Percentiles rank a stretch among this genome's conserved stretches.
These are phyloP conservation scores for Candida sphagnicola DNA, from an alignment of 805 yeast genomes.

Conservation along the genomic window DNA sequence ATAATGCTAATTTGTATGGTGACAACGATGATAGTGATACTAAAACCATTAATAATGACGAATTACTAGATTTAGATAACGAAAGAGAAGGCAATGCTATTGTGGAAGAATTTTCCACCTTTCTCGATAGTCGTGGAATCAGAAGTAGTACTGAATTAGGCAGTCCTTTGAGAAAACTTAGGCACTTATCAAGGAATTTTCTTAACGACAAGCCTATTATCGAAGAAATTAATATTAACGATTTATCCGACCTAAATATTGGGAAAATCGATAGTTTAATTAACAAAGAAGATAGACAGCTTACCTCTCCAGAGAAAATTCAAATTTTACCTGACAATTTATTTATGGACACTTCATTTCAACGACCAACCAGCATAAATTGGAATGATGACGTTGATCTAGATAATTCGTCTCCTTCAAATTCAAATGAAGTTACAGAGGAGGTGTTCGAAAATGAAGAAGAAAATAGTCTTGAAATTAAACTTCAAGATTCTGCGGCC, in stretches of 20 bases:
- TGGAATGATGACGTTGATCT: conserved; percentile 39
- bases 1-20: neutral
- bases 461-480: too few species aligned
- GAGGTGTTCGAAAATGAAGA: conserved; percentile 4
- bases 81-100: neutral
- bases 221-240: conserved; percentile 21
- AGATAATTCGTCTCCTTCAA: conserved; percentile 20
- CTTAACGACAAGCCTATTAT: neutral
- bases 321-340: conserved; percentile 7
- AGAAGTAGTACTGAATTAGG: conserved; percentile 1
- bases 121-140: conserved; percentile 1
- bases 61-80: neutral
- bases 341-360: conserved; percentile 27
- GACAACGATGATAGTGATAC: neutral
- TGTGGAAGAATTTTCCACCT: conserved; percentile 1
- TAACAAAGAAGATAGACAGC: conserved; percentile 19
- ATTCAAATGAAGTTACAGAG: conserved; percentile 7
- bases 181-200: neutral
- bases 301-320: neutral
- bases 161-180: neutral
- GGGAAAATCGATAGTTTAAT: conserved; percentile 35
- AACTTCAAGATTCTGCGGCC: too few species aligned
- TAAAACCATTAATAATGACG: too few species aligned
- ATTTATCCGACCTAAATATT: conserved; percentile 36
- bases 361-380: conserved; percentile 35